Conservation (phyloP, 2,329 filamentous ascomycete genomes). For the Penicillium sp. region DNA sequence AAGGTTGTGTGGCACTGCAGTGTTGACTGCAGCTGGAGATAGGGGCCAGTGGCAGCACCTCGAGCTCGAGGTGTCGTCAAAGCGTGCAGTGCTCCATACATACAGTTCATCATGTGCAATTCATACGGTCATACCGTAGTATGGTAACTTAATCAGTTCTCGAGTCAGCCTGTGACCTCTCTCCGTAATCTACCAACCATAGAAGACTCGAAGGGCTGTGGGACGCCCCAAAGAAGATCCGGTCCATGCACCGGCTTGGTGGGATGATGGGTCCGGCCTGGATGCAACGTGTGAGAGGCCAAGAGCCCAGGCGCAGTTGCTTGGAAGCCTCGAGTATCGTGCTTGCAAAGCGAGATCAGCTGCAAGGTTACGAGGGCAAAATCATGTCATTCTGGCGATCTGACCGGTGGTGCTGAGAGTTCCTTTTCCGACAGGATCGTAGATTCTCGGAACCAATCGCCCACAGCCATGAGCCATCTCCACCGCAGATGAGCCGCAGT, state of each 20-base stretch:
- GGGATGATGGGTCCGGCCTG: background rate
- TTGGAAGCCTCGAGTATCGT: background rate
- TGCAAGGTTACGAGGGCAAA: background rate
- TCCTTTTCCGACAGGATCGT: slow-evolving; percentile 19
- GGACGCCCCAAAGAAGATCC: background rate
- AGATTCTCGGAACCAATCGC: slow-evolving; percentile 35
- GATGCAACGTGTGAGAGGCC: slow-evolving; percentile 15
- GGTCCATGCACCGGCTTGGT: slow-evolving; percentile 10
- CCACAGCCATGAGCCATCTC: slow-evolving; percentile 27
- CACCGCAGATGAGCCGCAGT: slow-evolving; percentile 29
- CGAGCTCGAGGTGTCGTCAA: background rate
- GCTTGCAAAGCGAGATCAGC: background rate
- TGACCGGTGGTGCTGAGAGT: slow-evolving; percentile 13
- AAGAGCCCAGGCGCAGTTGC: background rate
- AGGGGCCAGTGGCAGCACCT: background rate
- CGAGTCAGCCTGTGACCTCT: background rate
- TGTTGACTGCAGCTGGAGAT: slow-evolving; percentile 8
- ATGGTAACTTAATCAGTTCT: background rate
- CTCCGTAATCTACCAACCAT: no score
- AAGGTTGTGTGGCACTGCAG: slow-evolving; percentile 11
- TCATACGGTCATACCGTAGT: background rate
- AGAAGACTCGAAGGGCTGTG: background rate
- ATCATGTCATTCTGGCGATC: background rate
- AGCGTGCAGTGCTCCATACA: slow-evolving; percentile 3
- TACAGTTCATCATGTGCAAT: background rate